phyloP scores from a whole-genome alignment of 2,329 filamentous ascomycete genomes.

The Aspergillus jensenii region DNA sequence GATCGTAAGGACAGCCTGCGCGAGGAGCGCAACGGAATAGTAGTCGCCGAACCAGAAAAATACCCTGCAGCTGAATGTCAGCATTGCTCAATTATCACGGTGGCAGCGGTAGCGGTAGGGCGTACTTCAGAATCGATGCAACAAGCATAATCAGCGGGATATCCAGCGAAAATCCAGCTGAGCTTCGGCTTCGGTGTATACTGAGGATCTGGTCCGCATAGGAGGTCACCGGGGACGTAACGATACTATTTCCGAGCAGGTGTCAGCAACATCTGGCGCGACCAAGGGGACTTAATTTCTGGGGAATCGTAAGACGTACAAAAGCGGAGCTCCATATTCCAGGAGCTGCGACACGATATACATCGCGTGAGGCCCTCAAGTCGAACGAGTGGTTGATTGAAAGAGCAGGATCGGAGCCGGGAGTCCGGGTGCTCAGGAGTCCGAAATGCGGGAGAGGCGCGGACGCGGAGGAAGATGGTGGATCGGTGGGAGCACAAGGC shows the following conservation, averaged over 20 bases:
- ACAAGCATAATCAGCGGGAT: conserved; percentile 68
- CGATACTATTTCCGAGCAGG: conserved; percentile 45
- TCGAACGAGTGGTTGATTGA: background rate
- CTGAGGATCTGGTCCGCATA: conserved; percentile 68
- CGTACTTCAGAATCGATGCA: conserved; percentile 62
- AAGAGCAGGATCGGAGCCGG: background rate
- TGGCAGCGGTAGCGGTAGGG: background rate
- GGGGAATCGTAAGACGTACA: conserved; percentile 36
- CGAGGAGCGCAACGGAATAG: conserved; percentile 58
- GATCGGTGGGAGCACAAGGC: background rate
- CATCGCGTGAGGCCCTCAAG: conserved; percentile 26
- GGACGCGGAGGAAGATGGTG: background rate
- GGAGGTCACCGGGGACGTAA: conserved; percentile 63
- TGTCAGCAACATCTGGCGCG: conserved; percentile 1
- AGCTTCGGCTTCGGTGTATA: conserved; percentile 60
- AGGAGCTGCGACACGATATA: conserved; percentile 40
- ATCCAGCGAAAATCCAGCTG: conserved; percentile 65
- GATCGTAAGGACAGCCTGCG: conserved; percentile 63
- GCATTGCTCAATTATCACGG: background rate
- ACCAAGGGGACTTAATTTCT: background rate
- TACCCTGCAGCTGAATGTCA: conserved; percentile 43
- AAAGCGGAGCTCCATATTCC: conserved; percentile 50
- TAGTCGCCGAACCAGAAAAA: conserved; percentile 67
- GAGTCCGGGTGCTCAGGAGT: background rate
- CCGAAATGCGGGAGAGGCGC: background rate